These are phyloP conservation scores for Gnomoniopsis smithogilvyi DNA, from an alignment of 2,329 filamentous ascomycete genomes.

Conservation along the genomic window DNA sequence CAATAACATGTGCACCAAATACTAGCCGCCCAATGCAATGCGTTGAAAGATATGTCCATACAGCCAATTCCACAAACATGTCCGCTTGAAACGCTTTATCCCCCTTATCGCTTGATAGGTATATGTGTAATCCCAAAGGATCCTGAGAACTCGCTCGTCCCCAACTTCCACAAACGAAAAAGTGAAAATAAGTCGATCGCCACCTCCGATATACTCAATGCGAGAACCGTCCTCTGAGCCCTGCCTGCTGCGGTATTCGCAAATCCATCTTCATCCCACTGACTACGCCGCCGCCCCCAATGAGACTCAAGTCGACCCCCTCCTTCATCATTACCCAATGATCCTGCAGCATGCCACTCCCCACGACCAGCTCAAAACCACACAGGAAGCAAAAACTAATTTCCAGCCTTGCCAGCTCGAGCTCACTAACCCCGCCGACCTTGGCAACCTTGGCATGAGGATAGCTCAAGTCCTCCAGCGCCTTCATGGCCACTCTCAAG, in stretches of 20 bases:
- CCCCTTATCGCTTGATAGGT: too few species aligned
- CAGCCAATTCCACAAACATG: neutral
- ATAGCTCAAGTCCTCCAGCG: conserved; percentile 88
- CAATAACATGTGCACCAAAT: neutral
- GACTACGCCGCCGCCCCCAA: neutral
- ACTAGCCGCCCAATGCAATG: conserved; percentile 1
- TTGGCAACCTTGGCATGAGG: conserved; percentile 79
- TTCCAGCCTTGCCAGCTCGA: conserved; percentile 79
- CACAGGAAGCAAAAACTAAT: conserved; percentile 84
- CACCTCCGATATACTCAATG: neutral
- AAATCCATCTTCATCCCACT: neutral
- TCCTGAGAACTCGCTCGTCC: too few species aligned
- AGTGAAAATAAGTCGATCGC: too few species aligned
- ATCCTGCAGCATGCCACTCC: conserved; percentile 53
- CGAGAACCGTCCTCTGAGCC: neutral
- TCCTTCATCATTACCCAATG: conserved; percentile 63
- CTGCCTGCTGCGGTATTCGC: conserved; percentile 1
- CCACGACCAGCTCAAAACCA: conserved; percentile 76
- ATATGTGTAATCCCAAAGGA: too few species aligned
- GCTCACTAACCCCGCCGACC: conserved; percentile 82
- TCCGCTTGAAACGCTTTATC: too few species aligned
- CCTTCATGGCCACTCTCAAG: conserved; percentile 87
- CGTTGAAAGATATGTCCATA: neutral
- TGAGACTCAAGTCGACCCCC: conserved; percentile 14
- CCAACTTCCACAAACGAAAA: too few species aligned